Conservation (phyloP, 331 rosid species). For the Erythrophleum ivorense region DNA sequence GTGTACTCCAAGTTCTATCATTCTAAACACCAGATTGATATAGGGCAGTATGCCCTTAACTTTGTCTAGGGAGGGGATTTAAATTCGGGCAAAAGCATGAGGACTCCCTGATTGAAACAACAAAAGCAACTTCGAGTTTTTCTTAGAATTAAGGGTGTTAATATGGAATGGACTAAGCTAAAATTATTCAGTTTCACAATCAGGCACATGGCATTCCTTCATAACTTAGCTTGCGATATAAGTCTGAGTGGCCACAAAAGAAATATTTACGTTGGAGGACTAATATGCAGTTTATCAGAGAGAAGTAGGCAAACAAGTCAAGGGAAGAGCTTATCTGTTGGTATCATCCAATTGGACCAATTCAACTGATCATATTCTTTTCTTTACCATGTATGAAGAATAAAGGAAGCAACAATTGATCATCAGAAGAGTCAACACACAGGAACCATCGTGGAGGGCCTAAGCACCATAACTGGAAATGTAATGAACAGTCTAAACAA, state of each 20-base stretch:
- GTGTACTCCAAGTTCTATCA: neutral
- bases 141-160: neutral
- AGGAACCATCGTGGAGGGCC: neutral
- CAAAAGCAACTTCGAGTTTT: neutral
- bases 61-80: neutral
- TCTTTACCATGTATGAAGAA: neutral
- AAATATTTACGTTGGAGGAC: neutral
- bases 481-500: neutral
- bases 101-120: neutral
- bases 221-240: neutral
- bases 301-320: neutral
- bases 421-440: neutral
- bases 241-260: neutral
- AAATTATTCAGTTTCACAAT: neutral
- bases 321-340: neutral
- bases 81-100: neutral
- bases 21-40: neutral
- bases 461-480: neutral
- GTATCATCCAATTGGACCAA: neutral
- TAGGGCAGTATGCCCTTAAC: neutral
- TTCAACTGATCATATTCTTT: neutral
- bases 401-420: too few species aligned
- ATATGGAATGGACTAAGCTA: neutral
- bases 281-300: neutral
- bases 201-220: neutral